Base-by-base conservation (phyloP, 208 protist species). In the Trypanosoma platydactyli region DNA sequence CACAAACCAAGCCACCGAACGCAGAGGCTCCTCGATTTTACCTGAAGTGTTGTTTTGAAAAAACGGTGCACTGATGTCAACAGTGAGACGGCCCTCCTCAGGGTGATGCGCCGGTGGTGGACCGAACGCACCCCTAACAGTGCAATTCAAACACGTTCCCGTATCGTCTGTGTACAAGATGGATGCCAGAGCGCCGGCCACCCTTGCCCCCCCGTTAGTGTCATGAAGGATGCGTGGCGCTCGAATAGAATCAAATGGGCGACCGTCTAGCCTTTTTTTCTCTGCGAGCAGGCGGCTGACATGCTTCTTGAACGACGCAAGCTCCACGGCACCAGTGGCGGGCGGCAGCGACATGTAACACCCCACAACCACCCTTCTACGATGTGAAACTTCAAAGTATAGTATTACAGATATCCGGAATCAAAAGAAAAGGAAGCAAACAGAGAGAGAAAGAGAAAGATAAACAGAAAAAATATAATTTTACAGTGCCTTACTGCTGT, bases 281-380 rank as follows among this genome's bases (percentile, higher is more conserved):
- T 78, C 40, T 25, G 52, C 54, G 12, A 94, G 76, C 6, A 79
- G 73, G 45, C 64, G 77, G 16, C 63, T 38, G 33, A 79, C 48
- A 60, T 92, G 81, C 35, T 81, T 75, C 49, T 82, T 63, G 62
- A 83, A 94, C 20, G 83, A 77, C 12, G 44, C 70, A 63, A 91
- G 69, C 79, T 94, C 86, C 33, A 94, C 79, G 1, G 85, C 72
- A 58, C 83, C 85, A 13, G 89, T 94, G 65, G 84, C 81, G 18
- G 86, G 86, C 56, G 84, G 79, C 20, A 94, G 75, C 13, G 85
- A 91, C 89, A 94, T 94, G 9, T 24, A 33, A 44, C 38, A 65
- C 33, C 33, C 33, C 33, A 38, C 33, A 3, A 38, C 33, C 33
- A 38, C 33, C 33, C 9, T 9, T 38, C 5, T 9, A 38, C 33